A percentile compares a stretch with the other conserved stretches of the same genome.
These are phyloP conservation scores for Albifimbria verrucaria DNA, from an alignment of 2,329 filamentous ascomycete genomes.

Conservation along the genomic window DNA sequence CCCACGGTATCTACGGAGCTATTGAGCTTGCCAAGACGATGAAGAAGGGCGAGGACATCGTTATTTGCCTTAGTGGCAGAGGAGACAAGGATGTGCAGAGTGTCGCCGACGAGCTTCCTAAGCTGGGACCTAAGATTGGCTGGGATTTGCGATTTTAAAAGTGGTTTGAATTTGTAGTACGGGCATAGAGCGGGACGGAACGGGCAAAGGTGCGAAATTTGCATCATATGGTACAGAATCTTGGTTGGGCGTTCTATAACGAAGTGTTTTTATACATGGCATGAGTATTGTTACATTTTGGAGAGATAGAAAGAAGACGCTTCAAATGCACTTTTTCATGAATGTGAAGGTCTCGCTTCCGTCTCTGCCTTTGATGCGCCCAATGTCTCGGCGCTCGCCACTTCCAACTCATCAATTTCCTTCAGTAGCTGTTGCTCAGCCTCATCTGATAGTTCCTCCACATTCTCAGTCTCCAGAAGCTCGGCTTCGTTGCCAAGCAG, in stretches of 20 bases:
- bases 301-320: conserved; percentile 1
- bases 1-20: conserved; percentile 87
- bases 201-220: background rate
- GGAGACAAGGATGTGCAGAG: conserved; percentile 99
- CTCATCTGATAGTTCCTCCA: conserved; percentile 38
- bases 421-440: conserved; percentile 27
- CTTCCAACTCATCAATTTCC: conserved; percentile 27
- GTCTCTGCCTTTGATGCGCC: conserved; percentile 9
- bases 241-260: background rate
- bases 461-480: conserved; percentile 33
- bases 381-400: conserved; percentile 7
- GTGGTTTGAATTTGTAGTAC: background rate
- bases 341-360: conserved; percentile 4
- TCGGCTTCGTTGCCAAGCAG: conserved; percentile 38
- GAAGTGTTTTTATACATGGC: conserved; percentile 1
- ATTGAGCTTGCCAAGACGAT: conserved; percentile 90
- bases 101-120: conserved; percentile 90
- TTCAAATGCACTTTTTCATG: background rate
- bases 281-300: conserved; percentile 3
- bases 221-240: conserved; percentile 1
- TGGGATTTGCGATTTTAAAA: conserved; percentile 63
- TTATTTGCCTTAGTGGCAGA: conserved; percentile 88
- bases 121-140: conserved; percentile 81
- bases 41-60: conserved; percentile 82
- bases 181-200: background rate